phyloP scores from a whole-genome alignment of 805 yeast species.

The Saturnispora besseyi region DNA sequence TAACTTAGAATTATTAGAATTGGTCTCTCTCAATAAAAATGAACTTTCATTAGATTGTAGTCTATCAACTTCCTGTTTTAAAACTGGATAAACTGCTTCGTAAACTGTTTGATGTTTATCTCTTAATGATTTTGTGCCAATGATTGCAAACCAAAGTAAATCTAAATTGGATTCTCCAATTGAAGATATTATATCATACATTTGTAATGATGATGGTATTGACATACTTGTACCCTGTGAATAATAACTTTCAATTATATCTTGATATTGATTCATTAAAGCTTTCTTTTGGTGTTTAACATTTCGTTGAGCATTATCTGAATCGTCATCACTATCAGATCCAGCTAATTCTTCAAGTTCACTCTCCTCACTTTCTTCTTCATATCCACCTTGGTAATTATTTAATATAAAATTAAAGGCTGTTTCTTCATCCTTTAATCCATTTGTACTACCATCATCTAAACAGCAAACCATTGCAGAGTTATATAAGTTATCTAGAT shows the following conservation, averaged over 20 bases:
- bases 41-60: constrained; percentile 30
- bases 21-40: constrained; percentile 1
- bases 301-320: constrained; percentile 11
- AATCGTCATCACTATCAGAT: constrained; percentile 24
- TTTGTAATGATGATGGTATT: constrained; percentile 67
- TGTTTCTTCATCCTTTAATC: constrained; percentile 42
- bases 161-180: constrained; percentile 74
- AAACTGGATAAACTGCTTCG: constrained; percentile 58
- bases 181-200: constrained; percentile 69
- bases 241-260: constrained; percentile 64
- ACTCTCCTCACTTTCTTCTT: constrained; percentile 29
- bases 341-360: constrained; percentile 25
- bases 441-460: constrained; percentile 77
- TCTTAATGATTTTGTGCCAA: constrained; percentile 81
- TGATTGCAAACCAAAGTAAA: constrained; percentile 74
- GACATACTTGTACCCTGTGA: constrained; percentile 71
- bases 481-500: constrained; percentile 84
- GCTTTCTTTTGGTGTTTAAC: constrained; percentile 33
- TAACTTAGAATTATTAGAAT: constrained; percentile 1
- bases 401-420: constrained; percentile 53
- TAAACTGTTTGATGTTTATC: constrained; percentile 67
- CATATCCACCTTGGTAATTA: constrained; percentile 31
- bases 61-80: constrained; percentile 77
- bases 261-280: constrained; percentile 40
- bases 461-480: constrained; percentile 68